Base-by-base conservation (phyloP, 805 yeast genomes). In the Helenozyma baotianmanensis region DNA sequence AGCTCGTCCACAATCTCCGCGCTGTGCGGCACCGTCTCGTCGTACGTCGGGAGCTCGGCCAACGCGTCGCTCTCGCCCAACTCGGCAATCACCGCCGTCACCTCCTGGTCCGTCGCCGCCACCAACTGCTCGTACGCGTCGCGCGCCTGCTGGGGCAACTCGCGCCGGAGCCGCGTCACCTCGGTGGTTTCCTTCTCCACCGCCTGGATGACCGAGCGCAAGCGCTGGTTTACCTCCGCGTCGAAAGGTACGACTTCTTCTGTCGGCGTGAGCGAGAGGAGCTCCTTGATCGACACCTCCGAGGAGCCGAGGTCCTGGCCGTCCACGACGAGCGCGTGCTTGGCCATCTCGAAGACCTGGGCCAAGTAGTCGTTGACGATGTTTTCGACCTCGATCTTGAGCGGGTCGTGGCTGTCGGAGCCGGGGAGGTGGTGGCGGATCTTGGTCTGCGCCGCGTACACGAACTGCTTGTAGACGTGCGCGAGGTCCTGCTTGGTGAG, bases 191-290 rank as follows among this genome's bases (percentile, higher is more conserved):
- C 74, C 29, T 68, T 70, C 42, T 85, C 94, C 37, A 83, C 79
- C 23, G 70, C 65, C 30, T 68, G 68, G 40, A 82, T 74, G 30
- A 74, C 45, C 30, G 68, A 63, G 29, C 90, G 62, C 18, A 84
- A 69, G 35, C 65, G 53, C 36, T 74, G 78, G 53, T 82, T 80
- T 38, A 82, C 55, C 13, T 70, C 78, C 24, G 71, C 57, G 49
- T 85, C 90, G 54, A 81, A 82, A 1, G 89, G 87, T 51, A 81
- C 92, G 7, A 77, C 68, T 36, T 70, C 70, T 36, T 61, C 67
- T 24, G 25, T 43, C 4, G 64, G 56, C 22, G 48, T 45, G 23
- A 60, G 39, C 14, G 59, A 42, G 7, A 64, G 39, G 4, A 58
- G 25, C 9, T 55, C 58, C 23, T 36, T 41, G 10, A 58, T 42